These are phyloP conservation scores for Tolypocladium nubicola DNA, from an alignment of 2,329 filamentous ascomycete species.

Conservation along the genomic window DNA sequence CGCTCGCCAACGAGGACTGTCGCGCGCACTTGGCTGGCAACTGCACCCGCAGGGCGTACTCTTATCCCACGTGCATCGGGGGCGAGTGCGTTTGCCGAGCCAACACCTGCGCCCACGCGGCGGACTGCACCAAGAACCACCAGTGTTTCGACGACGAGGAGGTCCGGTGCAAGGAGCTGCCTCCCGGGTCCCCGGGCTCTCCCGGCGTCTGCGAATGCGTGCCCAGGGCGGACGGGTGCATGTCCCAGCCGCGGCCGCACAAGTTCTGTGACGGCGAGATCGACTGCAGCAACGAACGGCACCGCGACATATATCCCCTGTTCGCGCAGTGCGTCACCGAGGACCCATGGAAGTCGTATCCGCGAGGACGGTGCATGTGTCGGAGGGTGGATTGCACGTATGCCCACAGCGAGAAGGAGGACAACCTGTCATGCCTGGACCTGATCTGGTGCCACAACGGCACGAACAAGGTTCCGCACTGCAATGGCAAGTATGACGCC, in stretches of 20 bases:
- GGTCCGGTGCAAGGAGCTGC: not conserved
- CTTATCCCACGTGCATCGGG: slow-evolving; percentile 5
- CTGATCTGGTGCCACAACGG: slow-evolving; percentile 1
- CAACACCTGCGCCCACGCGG: slow-evolving; percentile 1
- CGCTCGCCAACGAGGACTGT: slow-evolving; percentile 4
- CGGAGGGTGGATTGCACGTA: slow-evolving; percentile 2
- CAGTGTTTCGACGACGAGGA: slow-evolving; percentile 6
- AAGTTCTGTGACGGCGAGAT: not conserved
- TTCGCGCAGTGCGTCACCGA: slow-evolving; percentile 6
- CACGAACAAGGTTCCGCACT: not conserved
- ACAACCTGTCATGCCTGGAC: slow-evolving; percentile 2
- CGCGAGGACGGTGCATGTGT: slow-evolving; percentile 4
- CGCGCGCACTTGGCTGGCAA: slow-evolving; percentile 1
- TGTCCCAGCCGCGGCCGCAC: slow-evolving; percentile 1
- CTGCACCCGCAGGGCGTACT: slow-evolving; percentile 1
- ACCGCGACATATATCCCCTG: slow-evolving; percentile 4
- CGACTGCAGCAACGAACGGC: slow-evolving; percentile 2
- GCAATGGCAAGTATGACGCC: slow-evolving; percentile 1
- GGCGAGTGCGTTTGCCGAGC: slow-evolving; percentile 4
- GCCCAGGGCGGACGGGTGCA: not conserved
- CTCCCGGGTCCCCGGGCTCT: not conserved
- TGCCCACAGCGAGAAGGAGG: not conserved
- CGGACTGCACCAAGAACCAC: not conserved
- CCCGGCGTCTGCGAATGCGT: slow-evolving; percentile 2
- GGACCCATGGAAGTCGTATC: not conserved